Conservation (phyloP, 371 early-diverging fungal genomes). For the Lichtheimia ornata region DNA sequence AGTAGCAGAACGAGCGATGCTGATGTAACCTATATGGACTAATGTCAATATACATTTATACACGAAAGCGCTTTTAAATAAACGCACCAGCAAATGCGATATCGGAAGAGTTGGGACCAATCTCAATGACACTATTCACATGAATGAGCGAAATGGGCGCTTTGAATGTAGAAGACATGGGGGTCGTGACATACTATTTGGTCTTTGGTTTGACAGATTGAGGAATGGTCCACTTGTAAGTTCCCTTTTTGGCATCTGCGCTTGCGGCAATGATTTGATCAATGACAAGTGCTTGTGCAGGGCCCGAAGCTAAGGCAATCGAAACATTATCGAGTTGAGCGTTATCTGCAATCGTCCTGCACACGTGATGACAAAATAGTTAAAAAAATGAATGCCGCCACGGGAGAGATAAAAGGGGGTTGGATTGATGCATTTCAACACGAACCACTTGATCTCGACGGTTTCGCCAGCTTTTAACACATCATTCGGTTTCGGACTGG, state of each 20-base stretch:
- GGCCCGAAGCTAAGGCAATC: slow-evolving; percentile 45
- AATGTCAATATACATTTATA: background rate
- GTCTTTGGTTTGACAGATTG: slow-evolving; percentile 27
- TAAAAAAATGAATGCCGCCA: too few relatives aligned
- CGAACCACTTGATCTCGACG: slow-evolving; percentile 44
- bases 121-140: slow-evolving; percentile 40
- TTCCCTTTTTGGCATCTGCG: slow-evolving; percentile 28
- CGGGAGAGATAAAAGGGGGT: too few relatives aligned
- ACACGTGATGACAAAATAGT: too few relatives aligned
- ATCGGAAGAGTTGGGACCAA: slow-evolving; percentile 39
- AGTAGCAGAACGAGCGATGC: background rate
- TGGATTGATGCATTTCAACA: background rate
- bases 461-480: slow-evolving; percentile 34
- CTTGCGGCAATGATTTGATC: slow-evolving; percentile 40
- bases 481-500: slow-evolving; percentile 29
- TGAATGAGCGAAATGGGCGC: slow-evolving; percentile 2
- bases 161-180: background rate
- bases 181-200: slow-evolving; percentile 28
- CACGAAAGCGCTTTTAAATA: background rate
- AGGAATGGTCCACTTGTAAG: slow-evolving; percentile 44
- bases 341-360: slow-evolving; percentile 11
- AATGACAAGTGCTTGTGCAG: slow-evolving; percentile 34
- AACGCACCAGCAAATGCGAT: slow-evolving; percentile 43
- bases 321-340: slow-evolving; percentile 17
- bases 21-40: slow-evolving; percentile 15